Conservation (phyloP, 768 basidiomycete species). For the Leccinum broughii region DNA sequence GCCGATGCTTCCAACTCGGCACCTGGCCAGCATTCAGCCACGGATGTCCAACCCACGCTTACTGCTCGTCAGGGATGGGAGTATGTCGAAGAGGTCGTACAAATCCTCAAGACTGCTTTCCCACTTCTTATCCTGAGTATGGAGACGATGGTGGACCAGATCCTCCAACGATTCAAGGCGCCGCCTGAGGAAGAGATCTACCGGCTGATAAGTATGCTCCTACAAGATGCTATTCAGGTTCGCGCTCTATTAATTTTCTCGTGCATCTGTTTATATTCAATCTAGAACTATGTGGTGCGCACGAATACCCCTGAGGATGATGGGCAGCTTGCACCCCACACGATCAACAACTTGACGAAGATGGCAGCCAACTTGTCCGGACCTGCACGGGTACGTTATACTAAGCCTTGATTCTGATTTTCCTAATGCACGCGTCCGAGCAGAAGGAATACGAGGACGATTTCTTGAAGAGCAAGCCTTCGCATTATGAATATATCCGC, state of each 20-base stretch:
- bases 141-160: slow-evolving; percentile 97
- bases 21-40: slow-evolving; percentile 15
- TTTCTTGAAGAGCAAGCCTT: slow-evolving; percentile 77
- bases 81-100: slow-evolving; percentile 89
- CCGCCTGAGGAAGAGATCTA: slow-evolving; percentile 92
- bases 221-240: slow-evolving; percentile 87
- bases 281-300: slow-evolving; percentile 68
- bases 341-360: slow-evolving; percentile 50
- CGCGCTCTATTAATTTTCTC: slow-evolving; percentile 15
- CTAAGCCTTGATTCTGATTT: not conserved
- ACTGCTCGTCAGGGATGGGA: slow-evolving; percentile 77
- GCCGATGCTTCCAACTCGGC: slow-evolving; percentile 16
- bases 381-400: slow-evolving; percentile 52
- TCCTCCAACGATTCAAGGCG: slow-evolving; percentile 85
- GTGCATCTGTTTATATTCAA: not conserved
- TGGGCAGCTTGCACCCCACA: slow-evolving; percentile 55
- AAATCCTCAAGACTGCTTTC: slow-evolving; percentile 93
- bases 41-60: slow-evolving; percentile 28
- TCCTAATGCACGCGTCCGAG: slow-evolving; percentile 4
- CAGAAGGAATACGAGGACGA: slow-evolving; percentile 92
- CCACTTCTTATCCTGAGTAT: slow-evolving; percentile 92
- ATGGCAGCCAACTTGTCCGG: slow-evolving; percentile 61
- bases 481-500: slow-evolving; percentile 83
- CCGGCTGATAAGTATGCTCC: slow-evolving; percentile 81
- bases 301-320: slow-evolving; percentile 69